Evolutionary conservation across 306 rosid genomes (phyloP).

Genomic region (Ziziphus jujuba): DNA sequence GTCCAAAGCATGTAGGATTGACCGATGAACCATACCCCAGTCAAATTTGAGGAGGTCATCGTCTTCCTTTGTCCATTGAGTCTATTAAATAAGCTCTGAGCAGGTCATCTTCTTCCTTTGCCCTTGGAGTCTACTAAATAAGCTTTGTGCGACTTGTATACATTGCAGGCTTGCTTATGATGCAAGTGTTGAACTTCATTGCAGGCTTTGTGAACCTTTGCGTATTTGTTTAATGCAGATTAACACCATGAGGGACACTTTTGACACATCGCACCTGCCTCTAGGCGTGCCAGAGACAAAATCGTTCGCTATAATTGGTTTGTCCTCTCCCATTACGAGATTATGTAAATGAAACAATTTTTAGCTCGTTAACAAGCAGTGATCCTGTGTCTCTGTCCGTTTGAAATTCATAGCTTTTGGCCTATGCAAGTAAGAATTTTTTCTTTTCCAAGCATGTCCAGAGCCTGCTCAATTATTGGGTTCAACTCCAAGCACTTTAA

Average conservation of each 20-base stretch:
- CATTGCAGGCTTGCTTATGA: conserved; percentile 14
- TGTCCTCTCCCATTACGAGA: neutral
- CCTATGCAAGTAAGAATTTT: no score
- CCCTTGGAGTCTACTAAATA: neutral
- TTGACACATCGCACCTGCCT: neutral
- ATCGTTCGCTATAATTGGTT: neutral
- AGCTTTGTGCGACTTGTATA: neutral
- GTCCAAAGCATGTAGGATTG: conserved; percentile 36
- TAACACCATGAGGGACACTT: neutral
- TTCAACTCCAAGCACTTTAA: no score
- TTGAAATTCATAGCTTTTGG: no score
- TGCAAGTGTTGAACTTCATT: conserved; percentile 16
- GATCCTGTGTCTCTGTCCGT: no score
- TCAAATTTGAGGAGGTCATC: conserved; percentile 24
- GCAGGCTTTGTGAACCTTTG: neutral
- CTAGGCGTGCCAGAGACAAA: neutral
- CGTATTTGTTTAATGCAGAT: no score
- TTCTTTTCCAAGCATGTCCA: no score
- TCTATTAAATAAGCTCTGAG: neutral
- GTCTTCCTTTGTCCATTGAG: neutral
- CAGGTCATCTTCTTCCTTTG: neutral
- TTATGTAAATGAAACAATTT: neutral
- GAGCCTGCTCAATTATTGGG: neutral
- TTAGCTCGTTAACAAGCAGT: no score
- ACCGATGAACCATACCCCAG: conserved; percentile 21